Conservation (phyloP, 1,139 yeast genomes). For the Debaryomyces sp. region DNA sequence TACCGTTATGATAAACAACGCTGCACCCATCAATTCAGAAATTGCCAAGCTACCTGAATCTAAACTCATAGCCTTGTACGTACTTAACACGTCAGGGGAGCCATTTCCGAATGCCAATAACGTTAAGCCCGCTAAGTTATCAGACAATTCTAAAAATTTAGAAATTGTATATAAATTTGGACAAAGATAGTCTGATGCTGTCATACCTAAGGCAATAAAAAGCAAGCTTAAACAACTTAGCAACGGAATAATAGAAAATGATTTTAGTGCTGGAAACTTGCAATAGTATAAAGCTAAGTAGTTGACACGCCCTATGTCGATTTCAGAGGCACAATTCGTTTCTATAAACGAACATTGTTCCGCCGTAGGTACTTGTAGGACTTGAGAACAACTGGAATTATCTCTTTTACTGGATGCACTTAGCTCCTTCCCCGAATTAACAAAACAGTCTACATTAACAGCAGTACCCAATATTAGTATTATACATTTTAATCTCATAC, state of each 20-base stretch:
- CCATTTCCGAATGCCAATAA: conserved; percentile 91
- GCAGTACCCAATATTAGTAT: background rate
- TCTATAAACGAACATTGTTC: conserved; percentile 50
- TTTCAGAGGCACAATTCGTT: conserved; percentile 36
- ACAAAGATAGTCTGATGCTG: conserved; percentile 76
- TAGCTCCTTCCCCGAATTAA: background rate
- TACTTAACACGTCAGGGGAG: conserved; percentile 85
- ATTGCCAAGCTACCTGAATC: conserved; percentile 77
- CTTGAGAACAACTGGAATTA: conserved; percentile 7
- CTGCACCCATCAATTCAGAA: conserved; percentile 88
- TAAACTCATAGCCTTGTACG: conserved; percentile 75
- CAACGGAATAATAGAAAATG: conserved; percentile 21
- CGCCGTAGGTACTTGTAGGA: conserved; percentile 18
- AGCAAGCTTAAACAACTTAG: conserved; percentile 34
- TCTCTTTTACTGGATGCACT: background rate
- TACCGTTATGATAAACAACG: conserved; percentile 72
- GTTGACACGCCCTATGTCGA: conserved; percentile 43
- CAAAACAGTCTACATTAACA: background rate
- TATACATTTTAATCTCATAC: background rate
- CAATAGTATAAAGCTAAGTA: conserved; percentile 48
- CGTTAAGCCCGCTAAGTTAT: conserved; percentile 84
- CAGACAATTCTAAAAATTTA: conserved; percentile 61
- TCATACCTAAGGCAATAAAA: conserved; percentile 66
- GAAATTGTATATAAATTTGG: conserved; percentile 73
- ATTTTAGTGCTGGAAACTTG: conserved; percentile 10